Evolutionary conservation across 1,139 yeast genomes (phyloP).

Genomic region (Chernovozyma aurita): DNA sequence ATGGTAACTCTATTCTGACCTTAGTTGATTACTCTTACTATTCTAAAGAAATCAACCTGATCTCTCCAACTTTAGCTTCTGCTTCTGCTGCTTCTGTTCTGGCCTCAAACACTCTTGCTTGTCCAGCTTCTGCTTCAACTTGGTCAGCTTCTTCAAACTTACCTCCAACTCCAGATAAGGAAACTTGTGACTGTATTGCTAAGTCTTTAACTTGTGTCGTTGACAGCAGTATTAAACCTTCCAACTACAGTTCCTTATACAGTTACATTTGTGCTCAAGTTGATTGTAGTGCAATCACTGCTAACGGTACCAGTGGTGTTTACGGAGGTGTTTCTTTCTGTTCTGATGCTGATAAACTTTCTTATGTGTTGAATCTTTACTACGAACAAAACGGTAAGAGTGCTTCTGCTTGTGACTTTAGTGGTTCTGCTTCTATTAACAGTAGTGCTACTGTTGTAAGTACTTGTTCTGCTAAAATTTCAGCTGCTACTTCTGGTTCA

Average conservation of each 20-base stretch:
- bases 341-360: constrained; percentile 34
- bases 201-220: constrained; percentile 35
- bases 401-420: constrained; percentile 36
- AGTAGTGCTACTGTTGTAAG: constrained; percentile 23
- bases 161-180: constrained; percentile 44
- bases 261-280: constrained; percentile 28
- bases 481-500: constrained; percentile 16
- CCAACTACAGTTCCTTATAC: constrained; percentile 34
- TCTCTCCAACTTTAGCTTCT: constrained; percentile 31
- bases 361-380: constrained; percentile 38
- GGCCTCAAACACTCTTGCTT: constrained; percentile 24
- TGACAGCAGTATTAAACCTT: constrained; percentile 22
- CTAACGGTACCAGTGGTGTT: constrained; percentile 32
- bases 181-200: constrained; percentile 35
- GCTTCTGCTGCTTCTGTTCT: constrained; percentile 20
- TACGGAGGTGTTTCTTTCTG: constrained; percentile 43
- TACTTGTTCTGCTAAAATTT: constrained; percentile 26
- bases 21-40: constrained; percentile 43
- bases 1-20: constrained; percentile 31
- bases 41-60: constrained; percentile 54
- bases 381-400: constrained; percentile 26
- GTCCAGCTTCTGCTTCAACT: constrained; percentile 33
- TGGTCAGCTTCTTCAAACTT: constrained; percentile 39
- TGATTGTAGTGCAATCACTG: constrained; percentile 35
- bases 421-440: constrained; percentile 37